These are phyloP conservation scores for Lachnellula subtilissima DNA, from an alignment of 2,329 filamentous ascomycete species.

Conservation along the genomic window DNA sequence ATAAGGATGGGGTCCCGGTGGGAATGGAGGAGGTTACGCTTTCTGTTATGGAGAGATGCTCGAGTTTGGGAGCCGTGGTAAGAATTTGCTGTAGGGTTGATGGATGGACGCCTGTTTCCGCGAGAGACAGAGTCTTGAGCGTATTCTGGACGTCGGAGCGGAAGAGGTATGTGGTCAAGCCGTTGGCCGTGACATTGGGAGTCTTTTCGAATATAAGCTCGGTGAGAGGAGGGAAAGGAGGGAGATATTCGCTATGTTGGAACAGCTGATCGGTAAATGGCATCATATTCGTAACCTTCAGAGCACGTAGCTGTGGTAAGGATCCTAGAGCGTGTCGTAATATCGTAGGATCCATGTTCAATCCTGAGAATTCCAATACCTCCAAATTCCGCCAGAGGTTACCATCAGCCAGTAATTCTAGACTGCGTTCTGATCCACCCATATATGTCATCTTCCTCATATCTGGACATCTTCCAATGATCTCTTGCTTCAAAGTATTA, in stretches of 20 bases:
- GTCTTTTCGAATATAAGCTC: conserved; percentile 69
- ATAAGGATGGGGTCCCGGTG: conserved; percentile 56
- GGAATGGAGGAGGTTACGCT: conserved; percentile 54
- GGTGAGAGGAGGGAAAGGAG: conserved; percentile 69
- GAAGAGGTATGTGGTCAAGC: conserved; percentile 65
- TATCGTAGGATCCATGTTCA: conserved; percentile 65
- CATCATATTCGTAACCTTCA: conserved; percentile 67
- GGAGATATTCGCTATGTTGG: conserved; percentile 56
- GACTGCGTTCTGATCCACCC: conserved; percentile 69
- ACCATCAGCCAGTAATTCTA: conserved; percentile 63
- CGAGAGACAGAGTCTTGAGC: conserved; percentile 65
- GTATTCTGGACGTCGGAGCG: conserved; percentile 52
- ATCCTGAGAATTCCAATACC: conserved; percentile 63
- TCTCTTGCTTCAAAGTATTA: conserved; percentile 71
- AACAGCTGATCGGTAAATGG: conserved; percentile 77
- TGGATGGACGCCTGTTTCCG: conserved; percentile 63
- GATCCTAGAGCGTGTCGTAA: conserved; percentile 67
- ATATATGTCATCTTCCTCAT: conserved; percentile 87
- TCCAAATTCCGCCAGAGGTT: conserved; percentile 66
- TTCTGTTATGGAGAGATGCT: conserved; percentile 48
- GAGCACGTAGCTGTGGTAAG: conserved; percentile 62
- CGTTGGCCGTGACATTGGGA: conserved; percentile 65
- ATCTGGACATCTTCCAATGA: conserved; percentile 77
- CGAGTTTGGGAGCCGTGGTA: conserved; percentile 36
- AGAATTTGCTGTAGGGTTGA: conserved; percentile 40